Evolutionary conservation across 2,329 filamentous ascomycete species (phyloP).

Genomic region (Corinectria fuckeliana): DNA sequence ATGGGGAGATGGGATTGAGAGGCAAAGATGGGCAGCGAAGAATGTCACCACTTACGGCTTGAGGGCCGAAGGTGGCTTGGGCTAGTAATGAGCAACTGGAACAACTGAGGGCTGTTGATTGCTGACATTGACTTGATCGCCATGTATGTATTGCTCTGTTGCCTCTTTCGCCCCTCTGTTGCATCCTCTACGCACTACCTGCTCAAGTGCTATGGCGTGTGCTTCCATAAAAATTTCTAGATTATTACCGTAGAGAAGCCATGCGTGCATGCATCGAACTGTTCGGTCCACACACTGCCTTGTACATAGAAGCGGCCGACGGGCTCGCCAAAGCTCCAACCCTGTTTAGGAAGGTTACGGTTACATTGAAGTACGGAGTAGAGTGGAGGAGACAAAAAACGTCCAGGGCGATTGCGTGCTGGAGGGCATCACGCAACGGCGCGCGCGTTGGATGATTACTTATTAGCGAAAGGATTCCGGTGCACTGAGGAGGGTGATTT

Average conservation of each 20-base stretch:
- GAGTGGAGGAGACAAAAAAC: background rate
- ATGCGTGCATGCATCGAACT: background rate
- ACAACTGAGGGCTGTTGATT: background rate
- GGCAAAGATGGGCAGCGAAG: background rate
- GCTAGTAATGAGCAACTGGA: background rate
- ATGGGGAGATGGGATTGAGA: background rate
- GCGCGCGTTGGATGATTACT: too few species aligned
- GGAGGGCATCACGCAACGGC: background rate
- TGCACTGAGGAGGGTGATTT: background rate
- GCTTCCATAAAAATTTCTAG: background rate
- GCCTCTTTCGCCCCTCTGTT: background rate
- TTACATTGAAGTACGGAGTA: constrained; percentile 3
- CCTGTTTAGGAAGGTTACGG: constrained; percentile 15
- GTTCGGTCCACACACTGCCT: constrained; percentile 1
- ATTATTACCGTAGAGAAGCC: background rate
- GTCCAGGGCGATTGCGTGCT: background rate
- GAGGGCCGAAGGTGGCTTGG: background rate
- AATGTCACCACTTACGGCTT: background rate
- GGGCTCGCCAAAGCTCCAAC: constrained; percentile 4
- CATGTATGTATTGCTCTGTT: background rate
- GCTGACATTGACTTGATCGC: background rate
- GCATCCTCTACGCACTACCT: background rate
- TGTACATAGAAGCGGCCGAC: background rate
- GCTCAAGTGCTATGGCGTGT: background rate
- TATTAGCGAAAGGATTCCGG: background rate